Evolutionary conservation across 441 rosid species (phyloP).

Genomic region (Rhodomyrtus psidioides): DNA sequence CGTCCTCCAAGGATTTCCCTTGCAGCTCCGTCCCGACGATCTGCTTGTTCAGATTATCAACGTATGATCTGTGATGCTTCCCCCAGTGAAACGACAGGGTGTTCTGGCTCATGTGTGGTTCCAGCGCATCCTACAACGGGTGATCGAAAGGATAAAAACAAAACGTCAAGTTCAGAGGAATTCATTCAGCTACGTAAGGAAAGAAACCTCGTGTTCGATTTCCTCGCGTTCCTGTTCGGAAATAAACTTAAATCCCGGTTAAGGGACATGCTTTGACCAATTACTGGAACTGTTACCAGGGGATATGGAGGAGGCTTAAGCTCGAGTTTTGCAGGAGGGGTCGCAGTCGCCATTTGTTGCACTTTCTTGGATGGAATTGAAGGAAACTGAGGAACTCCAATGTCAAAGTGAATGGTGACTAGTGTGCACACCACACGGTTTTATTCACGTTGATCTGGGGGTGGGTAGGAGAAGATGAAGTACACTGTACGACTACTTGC

Average conservation of each 20-base stretch:
- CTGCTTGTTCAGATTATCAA: conserved; percentile 85
- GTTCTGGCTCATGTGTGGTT: conserved; percentile 78
- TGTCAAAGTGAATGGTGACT: neutral
- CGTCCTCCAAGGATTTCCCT: conserved; percentile 48
- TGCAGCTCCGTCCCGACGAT: conserved; percentile 63
- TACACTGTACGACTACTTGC: neutral
- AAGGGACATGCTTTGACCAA: neutral
- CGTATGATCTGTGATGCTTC: conserved; percentile 79
- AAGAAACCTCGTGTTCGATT: neutral
- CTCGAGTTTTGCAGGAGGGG: conserved; percentile 25
- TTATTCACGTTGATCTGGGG: neutral
- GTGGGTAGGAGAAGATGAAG: neutral
- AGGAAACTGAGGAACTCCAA: neutral
- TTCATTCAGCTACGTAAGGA: no score
- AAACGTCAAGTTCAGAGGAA: neutral
- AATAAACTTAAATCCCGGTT: neutral
- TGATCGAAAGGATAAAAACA: neutral
- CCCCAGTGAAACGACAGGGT: conserved; percentile 92
- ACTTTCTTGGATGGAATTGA: neutral
- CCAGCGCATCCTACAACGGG: conserved; percentile 55
- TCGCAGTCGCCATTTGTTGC: neutral
- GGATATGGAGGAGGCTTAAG: conserved; percentile 85
- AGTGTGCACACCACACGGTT: neutral
- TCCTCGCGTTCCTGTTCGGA: neutral
- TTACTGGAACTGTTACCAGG: conserved; percentile 26